Evolutionary conservation across 2,329 filamentous ascomycete species (phyloP).

Genomic region (Colletotrichum sp.): DNA sequence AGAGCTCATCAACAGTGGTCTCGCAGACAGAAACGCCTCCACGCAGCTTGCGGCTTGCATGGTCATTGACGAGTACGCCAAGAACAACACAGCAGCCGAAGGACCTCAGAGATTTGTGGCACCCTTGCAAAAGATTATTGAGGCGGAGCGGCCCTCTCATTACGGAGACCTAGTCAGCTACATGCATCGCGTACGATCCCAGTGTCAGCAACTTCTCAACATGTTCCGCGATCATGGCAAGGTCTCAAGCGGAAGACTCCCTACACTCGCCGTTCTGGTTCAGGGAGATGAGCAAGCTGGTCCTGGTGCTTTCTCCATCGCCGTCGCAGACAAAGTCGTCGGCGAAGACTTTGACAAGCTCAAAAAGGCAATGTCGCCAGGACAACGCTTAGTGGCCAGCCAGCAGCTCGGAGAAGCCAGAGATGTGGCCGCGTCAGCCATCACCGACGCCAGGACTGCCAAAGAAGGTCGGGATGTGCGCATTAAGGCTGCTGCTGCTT

Average conservation of each 20-base stretch:
- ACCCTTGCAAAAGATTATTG: slow-evolving; percentile 76
- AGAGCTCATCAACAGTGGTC: slow-evolving; percentile 65
- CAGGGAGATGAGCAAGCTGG: slow-evolving; percentile 93
- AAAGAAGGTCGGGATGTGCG: slow-evolving; percentile 86
- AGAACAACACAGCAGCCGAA: slow-evolving; percentile 51
- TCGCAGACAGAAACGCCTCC: slow-evolving; percentile 79
- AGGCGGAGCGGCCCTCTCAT: slow-evolving; percentile 78
- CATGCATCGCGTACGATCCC: slow-evolving; percentile 86
- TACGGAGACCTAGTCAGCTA: slow-evolving; percentile 93
- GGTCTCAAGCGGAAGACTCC: slow-evolving; percentile 75
- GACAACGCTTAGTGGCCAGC: slow-evolving; percentile 83
- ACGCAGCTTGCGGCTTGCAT: slow-evolving; percentile 85
- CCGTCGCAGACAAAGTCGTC: slow-evolving; percentile 87
- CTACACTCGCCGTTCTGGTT: slow-evolving; percentile 85
- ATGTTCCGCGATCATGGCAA: slow-evolving; percentile 92
- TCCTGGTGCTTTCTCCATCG: slow-evolving; percentile 88
- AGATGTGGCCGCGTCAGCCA: slow-evolving; percentile 70
- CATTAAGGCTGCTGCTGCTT: slow-evolving; percentile 84
- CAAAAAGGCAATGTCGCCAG: slow-evolving; percentile 86
- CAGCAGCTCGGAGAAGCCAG: slow-evolving; percentile 82
- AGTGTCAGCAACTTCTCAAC: slow-evolving; percentile 88
- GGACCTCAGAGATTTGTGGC: slow-evolving; percentile 64
- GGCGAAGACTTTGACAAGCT: slow-evolving; percentile 85
- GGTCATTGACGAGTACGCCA: slow-evolving; percentile 88
- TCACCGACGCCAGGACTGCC: slow-evolving; percentile 78